phyloP scores from a whole-genome alignment of 148 eudicot species.

The Heliamphora exappendiculata region DNA sequence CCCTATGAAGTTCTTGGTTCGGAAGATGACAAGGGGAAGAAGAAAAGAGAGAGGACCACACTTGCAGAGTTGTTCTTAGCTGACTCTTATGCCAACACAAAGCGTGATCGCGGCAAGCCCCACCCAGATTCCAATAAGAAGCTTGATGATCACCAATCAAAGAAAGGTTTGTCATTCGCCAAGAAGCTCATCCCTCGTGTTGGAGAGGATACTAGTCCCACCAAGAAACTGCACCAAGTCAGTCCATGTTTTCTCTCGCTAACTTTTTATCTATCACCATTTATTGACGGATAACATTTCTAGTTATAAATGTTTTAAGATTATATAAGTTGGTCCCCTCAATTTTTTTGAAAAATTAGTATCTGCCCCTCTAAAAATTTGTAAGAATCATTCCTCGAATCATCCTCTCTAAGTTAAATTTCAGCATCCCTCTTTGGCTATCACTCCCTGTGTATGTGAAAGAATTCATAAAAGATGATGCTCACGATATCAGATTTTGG shows the following conservation, averaged over 20 bases:
- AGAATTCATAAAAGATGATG: background rate
- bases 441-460: background rate
- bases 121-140: background rate
- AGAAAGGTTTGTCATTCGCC: constrained; percentile 28
- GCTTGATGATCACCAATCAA: background rate
- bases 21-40: constrained; percentile 10
- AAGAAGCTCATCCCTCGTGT: constrained; percentile 30
- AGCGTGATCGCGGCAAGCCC: constrained; percentile 15
- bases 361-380: background rate
- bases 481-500: background rate
- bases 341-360: background rate
- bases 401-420: no score
- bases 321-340: no score
- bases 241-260: background rate
- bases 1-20: background rate
- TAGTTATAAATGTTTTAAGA: no score
- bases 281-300: no score
- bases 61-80: constrained; percentile 56
- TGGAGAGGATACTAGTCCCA: constrained; percentile 34
- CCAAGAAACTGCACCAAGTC: constrained; percentile 51
- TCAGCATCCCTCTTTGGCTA: background rate
- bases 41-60: constrained; percentile 39
- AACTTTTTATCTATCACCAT: background rate
- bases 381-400: background rate
- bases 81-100: constrained; percentile 24